Base-by-base conservation (phyloP, 2,329 filamentous ascomycete genomes). In the Diaporthe longicolla region DNA sequence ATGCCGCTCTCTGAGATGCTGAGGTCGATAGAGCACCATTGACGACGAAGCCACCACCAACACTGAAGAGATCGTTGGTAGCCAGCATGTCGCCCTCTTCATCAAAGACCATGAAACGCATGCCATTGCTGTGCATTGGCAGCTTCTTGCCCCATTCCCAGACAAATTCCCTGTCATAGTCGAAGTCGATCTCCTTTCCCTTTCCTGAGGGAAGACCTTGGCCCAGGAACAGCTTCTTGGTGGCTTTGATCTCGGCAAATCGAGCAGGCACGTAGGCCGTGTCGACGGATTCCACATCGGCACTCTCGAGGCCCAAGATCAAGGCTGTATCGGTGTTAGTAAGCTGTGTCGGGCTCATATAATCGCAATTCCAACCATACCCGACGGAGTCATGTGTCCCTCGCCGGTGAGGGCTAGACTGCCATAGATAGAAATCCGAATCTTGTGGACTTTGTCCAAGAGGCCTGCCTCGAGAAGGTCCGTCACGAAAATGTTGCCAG, bases 141-240 rank as follows among this genome's bases (percentile, higher is more conserved):
- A 88, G 82, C 77, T 87, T 88, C 32, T 83, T 84, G 3, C 85
- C 85, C 86, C 86, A 88, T 78, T 88, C 84, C 86, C 86, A 88
- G 8, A 82, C 81, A 77, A 88, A 88, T 73, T 88, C 85, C 45
- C 80, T 80, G 10, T 86, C 84, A 73, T 88, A 88, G 76, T 87
- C 83, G 66, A 88, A 88, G n/a, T 80, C 80, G 4, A 88, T 84
- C 77, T 87, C 84, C 75, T 83, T 86, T 13, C 84, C 85, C 57
- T 83, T 82, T 58, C 82, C 82, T 3, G 80, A 78, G 0, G 79
- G 73, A 1, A 87, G 81, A 1, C 84, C 84, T 0, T 83, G 82
- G 1, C 86, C 86, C 1, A 88, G 78, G 70, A 82, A 80, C 10
- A 88, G 78, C 76, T 84, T 86, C 78, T 86, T 86, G 43, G 78